Conservation (phyloP, 1,139 yeast species). For the Yamadazyma diospyri region DNA sequence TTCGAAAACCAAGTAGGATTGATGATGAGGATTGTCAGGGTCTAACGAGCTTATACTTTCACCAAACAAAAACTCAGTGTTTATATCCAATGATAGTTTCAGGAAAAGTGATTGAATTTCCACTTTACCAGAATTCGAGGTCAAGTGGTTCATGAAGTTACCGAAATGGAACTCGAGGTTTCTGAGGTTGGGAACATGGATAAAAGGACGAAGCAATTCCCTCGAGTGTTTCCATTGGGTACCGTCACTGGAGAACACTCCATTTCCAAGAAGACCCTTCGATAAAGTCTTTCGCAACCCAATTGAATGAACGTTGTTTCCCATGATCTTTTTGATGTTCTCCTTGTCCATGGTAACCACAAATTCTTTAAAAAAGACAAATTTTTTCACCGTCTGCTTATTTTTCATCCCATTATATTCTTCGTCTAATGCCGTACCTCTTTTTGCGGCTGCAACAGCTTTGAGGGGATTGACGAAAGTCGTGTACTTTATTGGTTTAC, state of each 20-base stretch:
- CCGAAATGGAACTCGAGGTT: neutral
- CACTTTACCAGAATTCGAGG: neutral
- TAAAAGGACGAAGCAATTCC: conserved; percentile 55
- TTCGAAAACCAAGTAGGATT: neutral
- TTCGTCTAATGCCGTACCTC: neutral
- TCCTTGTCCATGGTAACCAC: conserved; percentile 20
- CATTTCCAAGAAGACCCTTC: conserved; percentile 48
- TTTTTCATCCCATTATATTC: neutral
- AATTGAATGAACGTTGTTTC: conserved; percentile 28
- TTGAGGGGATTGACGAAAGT: neutral
- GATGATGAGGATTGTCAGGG: neutral
- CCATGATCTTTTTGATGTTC: conserved; percentile 33
- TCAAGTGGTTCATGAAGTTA: neutral
- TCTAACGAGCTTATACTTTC: conserved; percentile 32
- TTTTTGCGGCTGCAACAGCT: neutral
- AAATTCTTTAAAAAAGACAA: neutral
- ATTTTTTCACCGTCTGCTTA: neutral
- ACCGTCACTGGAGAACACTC: conserved; percentile 57
- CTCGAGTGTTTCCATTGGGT: conserved; percentile 56
- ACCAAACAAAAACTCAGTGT: conserved; percentile 20
- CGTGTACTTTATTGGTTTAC: conserved; percentile 1
- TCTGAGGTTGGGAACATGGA: conserved; percentile 21
- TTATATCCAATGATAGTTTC: neutral
- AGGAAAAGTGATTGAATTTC: neutral
- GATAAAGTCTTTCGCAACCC: conserved; percentile 34